phyloP scores from a whole-genome alignment of 2,329 filamentous ascomycete species.

The Aspergillus bombycis region DNA sequence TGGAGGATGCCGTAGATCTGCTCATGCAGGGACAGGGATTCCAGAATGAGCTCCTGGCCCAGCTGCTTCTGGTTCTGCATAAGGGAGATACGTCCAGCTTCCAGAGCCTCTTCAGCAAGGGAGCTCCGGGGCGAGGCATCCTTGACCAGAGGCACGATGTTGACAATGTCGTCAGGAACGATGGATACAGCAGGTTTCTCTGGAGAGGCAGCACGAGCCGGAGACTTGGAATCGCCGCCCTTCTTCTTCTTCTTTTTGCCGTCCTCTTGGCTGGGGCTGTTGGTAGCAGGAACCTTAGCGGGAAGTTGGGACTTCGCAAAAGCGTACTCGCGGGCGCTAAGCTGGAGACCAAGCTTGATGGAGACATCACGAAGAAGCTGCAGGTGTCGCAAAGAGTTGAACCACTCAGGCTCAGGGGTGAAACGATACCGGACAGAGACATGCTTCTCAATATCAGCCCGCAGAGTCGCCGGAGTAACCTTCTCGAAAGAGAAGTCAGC shows the following conservation, averaged over 20 bases:
- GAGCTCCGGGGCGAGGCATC: constrained; percentile 89
- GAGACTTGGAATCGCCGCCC: constrained; percentile 53
- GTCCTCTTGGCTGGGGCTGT: constrained; percentile 45
- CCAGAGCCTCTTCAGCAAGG: constrained; percentile 91
- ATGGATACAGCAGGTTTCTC: constrained; percentile 65
- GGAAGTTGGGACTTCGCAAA: constrained; percentile 58
- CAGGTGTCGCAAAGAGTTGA: constrained; percentile 67
- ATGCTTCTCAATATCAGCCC: constrained; percentile 71
- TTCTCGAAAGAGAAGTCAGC: constrained; percentile 80
- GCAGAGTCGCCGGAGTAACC: constrained; percentile 73
- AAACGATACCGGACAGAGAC: constrained; percentile 76
- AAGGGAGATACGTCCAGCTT: constrained; percentile 94
- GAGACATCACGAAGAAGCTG: constrained; percentile 89
- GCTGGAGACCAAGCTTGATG: constrained; percentile 85
- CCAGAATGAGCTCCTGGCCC: constrained; percentile 91
- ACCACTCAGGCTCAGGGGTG: constrained; percentile 70
- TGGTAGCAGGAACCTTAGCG: constrained; percentile 40
- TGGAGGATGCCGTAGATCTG: constrained; percentile 98
- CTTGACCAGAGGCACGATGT: constrained; percentile 92
- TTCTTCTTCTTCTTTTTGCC: constrained; percentile 65
- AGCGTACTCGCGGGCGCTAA: constrained; percentile 75
- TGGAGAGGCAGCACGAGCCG: constrained; percentile 47
- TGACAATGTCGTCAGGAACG: constrained; percentile 80
- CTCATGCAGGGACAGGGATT: constrained; percentile 93
- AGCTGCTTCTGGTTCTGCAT: constrained; percentile 94